Conservation (phyloP, 495 filamentous ascomycete genomes). For the Evansstolkia leycettana region DNA sequence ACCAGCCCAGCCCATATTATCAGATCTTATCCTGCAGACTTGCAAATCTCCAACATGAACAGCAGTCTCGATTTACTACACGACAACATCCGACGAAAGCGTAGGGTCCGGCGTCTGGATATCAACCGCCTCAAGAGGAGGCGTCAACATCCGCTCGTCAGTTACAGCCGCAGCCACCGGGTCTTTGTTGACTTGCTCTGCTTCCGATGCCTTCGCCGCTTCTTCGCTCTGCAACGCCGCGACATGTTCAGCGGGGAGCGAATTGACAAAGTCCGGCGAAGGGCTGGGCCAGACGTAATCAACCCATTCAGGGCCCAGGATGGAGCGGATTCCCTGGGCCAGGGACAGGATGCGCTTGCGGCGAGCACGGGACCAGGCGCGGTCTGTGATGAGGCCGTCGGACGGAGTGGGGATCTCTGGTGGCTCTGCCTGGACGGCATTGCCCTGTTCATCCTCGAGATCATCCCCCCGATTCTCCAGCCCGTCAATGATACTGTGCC, state of each 20-base stretch:
- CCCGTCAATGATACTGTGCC: constrained; percentile 62
- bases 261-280: constrained; percentile 46
- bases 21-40: too few species aligned
- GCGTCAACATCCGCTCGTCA: constrained; percentile 13
- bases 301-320: constrained; percentile 50
- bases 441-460: background rate
- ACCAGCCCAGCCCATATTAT: too few species aligned
- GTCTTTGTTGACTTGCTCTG: constrained; percentile 1
- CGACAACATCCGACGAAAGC: background rate
- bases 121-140: constrained; percentile 15
- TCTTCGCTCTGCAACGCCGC: constrained; percentile 7
- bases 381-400: constrained; percentile 33
- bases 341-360: constrained; percentile 45
- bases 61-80: too few species aligned
- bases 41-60: too few species aligned
- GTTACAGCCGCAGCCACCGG: background rate
- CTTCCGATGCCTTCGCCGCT: background rate
- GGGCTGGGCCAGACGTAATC: constrained; percentile 68
- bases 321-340: constrained; percentile 48
- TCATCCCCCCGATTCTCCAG: constrained; percentile 35
- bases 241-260: constrained; percentile 22
- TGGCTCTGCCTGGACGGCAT: constrained; percentile 3
- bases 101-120: background rate
- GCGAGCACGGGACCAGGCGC: constrained; percentile 47
- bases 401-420: constrained; percentile 21